Evolutionary conservation across 306 rosid genomes (phyloP).

Genomic region (Vachellia collinsii): DNA sequence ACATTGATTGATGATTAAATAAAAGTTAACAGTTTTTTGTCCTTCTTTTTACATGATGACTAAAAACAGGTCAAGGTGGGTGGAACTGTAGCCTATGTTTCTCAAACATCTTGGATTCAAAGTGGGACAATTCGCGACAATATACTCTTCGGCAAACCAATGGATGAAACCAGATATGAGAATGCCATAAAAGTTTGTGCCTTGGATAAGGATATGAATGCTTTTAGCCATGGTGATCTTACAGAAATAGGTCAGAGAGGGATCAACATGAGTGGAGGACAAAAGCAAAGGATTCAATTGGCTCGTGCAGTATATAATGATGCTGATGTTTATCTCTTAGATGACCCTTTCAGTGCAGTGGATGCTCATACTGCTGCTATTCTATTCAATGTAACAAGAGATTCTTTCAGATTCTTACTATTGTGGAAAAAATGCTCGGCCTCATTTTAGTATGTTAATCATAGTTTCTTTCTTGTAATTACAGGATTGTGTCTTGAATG

Average conservation of each 20-base stretch:
- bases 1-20: neutral
- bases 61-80: conserved; percentile 55
- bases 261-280: conserved; percentile 90
- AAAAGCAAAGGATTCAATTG: conserved; percentile 84
- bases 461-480: conserved; percentile 21
- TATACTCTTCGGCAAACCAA: conserved; percentile 72
- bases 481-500: conserved; percentile 77
- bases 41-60: conserved; percentile 1
- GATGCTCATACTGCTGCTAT: conserved; percentile 77
- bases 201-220: conserved; percentile 62
- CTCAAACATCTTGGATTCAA: conserved; percentile 85
- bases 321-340: conserved; percentile 76
- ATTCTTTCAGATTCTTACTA: neutral
- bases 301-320: conserved; percentile 82
- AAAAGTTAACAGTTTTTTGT: neutral
- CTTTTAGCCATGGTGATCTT: conserved; percentile 75
- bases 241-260: conserved; percentile 95
- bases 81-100: conserved; percentile 73
- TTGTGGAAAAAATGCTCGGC: neutral
- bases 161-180: conserved; percentile 60
- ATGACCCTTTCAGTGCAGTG: conserved; percentile 82
- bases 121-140: conserved; percentile 80
- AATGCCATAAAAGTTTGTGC: conserved; percentile 71
- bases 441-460: conserved; percentile 14
- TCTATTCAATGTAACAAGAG: conserved; percentile 59